Percentiles rank a stretch among this genome's conserved stretches.
Evolutionary conservation across 768 basidiomycete genomes (phyloP).

Genomic region (Coprinellus micaceus): DNA sequence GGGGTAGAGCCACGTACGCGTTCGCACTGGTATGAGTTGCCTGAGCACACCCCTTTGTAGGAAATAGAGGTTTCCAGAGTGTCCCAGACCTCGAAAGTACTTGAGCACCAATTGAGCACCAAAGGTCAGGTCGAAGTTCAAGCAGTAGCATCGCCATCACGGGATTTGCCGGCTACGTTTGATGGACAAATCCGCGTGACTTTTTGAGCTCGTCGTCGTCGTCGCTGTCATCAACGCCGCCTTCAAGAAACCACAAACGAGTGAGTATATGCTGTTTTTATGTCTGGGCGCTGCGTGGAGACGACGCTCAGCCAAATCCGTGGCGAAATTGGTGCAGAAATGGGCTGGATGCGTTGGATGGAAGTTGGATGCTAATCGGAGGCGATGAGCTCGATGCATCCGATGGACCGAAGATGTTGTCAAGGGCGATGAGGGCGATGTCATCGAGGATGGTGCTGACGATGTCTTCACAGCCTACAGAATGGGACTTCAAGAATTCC

Average conservation of each 20-base stretch:
- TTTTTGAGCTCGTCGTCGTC: background rate
- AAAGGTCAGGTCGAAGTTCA: background rate
- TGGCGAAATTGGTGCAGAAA: background rate
- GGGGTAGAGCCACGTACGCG: no score
- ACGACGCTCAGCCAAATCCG: background rate
- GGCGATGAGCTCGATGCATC: no score
- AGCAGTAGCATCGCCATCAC: no score
- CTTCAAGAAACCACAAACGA: constrained; percentile 4
- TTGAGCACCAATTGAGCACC: no score
- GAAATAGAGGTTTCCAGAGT: no score
- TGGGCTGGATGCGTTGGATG: constrained; percentile 1
- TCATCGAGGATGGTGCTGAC: constrained; percentile 6
- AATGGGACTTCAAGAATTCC: constrained; percentile 89
- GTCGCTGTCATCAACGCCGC: no score
- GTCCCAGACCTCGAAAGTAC: no score
- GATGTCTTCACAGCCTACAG: constrained; percentile 21
- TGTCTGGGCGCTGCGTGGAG: background rate
- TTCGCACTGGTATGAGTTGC: no score
- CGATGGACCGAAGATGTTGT: no score
- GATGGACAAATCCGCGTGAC: no score
- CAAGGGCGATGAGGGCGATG: no score
- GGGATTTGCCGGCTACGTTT: background rate
- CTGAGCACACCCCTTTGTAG: no score
- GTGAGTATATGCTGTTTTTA: constrained; percentile 2
- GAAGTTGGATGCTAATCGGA: background rate